These are phyloP conservation scores for Chamaecyparis obtusa DNA, from an alignment of 75 land plant species.

Conservation along the genomic window DNA sequence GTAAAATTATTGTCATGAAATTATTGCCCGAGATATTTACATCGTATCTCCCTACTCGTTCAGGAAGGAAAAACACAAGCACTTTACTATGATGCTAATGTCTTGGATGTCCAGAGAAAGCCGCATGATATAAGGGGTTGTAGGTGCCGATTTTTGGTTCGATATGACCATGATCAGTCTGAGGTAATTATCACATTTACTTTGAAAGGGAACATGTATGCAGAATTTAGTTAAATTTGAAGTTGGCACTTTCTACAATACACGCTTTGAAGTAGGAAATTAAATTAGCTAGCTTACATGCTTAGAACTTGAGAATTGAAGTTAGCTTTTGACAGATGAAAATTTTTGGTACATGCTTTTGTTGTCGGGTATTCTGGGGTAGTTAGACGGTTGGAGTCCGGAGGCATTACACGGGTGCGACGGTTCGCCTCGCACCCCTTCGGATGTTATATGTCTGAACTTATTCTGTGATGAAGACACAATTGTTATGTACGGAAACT, in stretches of 20 bases:
- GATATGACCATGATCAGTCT: slow-evolving; percentile 45
- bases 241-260: not conserved
- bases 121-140: slow-evolving; percentile 53
- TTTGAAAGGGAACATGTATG: not conserved
- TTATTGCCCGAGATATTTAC: not conserved
- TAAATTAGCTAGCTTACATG: too few relatives aligned
- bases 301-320: not conserved
- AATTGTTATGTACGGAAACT: too few relatives aligned
- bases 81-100: slow-evolving; percentile 48
- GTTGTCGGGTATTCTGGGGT: too few relatives aligned
- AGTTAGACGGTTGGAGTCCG: too few relatives aligned
- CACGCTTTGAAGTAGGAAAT: too few relatives aligned
- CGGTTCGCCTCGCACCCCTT: too few relatives aligned
- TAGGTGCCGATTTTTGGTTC: slow-evolving; percentile 57
- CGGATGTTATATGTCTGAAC: too few relatives aligned
- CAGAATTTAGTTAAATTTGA: not conserved
- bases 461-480: too few relatives aligned
- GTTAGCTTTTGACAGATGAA: not conserved
- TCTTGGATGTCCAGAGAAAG: slow-evolving; percentile 53
- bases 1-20: not conserved
- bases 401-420: too few relatives aligned
- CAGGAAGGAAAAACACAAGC: slow-evolving; percentile 64
- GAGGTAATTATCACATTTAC: slow-evolving; percentile 28
- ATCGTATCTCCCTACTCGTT: not conserved
- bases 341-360: not conserved